These are phyloP conservation scores for Rhodotorula sp. DNA, from an alignment of 1,284 basidiomycete genomes.

Conservation along the genomic window DNA sequence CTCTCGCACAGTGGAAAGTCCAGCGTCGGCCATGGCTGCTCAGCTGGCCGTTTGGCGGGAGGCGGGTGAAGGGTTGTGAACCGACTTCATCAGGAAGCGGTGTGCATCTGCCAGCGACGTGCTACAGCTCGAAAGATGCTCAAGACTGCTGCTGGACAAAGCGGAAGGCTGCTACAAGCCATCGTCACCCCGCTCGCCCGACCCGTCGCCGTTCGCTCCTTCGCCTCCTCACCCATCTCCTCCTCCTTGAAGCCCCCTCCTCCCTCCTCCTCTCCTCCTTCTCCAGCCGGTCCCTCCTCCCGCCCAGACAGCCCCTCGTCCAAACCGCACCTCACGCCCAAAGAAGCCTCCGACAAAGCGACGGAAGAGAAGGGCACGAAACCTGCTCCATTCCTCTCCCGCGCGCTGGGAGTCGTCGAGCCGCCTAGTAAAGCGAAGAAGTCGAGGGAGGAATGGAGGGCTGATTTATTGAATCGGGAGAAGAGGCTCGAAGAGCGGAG, in stretches of 20 bases:
- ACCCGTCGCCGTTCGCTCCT: not conserved
- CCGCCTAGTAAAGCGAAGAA: conserved; percentile 58
- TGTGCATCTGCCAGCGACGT: too few relatives aligned
- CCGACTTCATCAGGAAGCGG: not conserved
- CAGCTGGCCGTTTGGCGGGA: not conserved
- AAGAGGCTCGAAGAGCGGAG: conserved; percentile 67
- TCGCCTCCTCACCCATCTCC: not conserved
- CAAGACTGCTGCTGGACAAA: not conserved
- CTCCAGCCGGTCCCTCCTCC: not conserved
- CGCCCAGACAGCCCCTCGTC: not conserved
- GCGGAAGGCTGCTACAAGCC: not conserved
- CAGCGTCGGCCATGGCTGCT: not conserved
- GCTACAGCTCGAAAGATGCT: not conserved
- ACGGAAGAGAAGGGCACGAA: conserved; percentile 31
- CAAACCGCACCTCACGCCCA: conserved; percentile 27
- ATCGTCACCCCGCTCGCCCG: not conserved
- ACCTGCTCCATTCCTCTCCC: conserved; percentile 59
- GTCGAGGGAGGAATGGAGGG: conserved; percentile 65
- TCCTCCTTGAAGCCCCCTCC: not conserved
- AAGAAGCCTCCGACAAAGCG: conserved; percentile 26
- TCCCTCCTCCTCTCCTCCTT: not conserved
- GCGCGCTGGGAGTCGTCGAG: conserved; percentile 70
- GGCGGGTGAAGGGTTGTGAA: not conserved
- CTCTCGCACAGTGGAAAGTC: not conserved
- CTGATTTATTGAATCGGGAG: conserved; percentile 70